Evolutionary conservation across 768 basidiomycete genomes (phyloP), one percentile per base, ranked within the genome.

Genomic region (Nevesoporus exiguus): DNA sequence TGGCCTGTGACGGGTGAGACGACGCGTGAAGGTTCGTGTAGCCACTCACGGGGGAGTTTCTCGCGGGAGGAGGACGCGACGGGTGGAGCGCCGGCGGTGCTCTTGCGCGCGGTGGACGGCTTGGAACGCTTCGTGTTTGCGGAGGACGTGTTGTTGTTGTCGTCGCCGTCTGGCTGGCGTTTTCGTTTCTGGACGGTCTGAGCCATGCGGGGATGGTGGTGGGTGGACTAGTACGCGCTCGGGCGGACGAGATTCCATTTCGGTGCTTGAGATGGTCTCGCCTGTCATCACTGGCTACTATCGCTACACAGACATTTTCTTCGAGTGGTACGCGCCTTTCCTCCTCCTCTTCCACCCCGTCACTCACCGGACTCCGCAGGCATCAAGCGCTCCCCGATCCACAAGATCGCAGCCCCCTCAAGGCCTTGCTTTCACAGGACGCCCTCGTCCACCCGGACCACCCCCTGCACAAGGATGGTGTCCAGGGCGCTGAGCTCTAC

Each of bases 271-370:
- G 13, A 69, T 70, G 69, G 71, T 71, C 39, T 69, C 71, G 25
- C 73, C 79, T 5, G 75, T 81, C 5, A 69, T 84, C 46, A 84
- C 79, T 54, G 89, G 89, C 14, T 92, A 86, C 63, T 92, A 91
- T 67, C 76, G 92, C 49, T 93, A 87, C 66, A 90, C 90, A 0
- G 91, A 94, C 69, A 85, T 93, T 49, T 86, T 83, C 80, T 92
- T 84, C 52, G 85, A 90, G 67, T 91, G 86, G 90, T 86, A 61
- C 59, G 63, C 21, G n/a, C 25, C 6, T 36, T 33, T 33, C 54
- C 15, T 13, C 53, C 1, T 42, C 50, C 2, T 47, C 49, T 21
- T 37, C 43, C n/a, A 5, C 8, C 15, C 25, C 47, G 19, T 21
- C 41, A 9, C 59, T 50, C 31, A 42, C 58, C 24, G 3, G 29